Evolutionary conservation across 805 yeast genomes (phyloP), one percentile per base, ranked within the genome.

Genomic region (Wickerhamiella cacticola): DNA sequence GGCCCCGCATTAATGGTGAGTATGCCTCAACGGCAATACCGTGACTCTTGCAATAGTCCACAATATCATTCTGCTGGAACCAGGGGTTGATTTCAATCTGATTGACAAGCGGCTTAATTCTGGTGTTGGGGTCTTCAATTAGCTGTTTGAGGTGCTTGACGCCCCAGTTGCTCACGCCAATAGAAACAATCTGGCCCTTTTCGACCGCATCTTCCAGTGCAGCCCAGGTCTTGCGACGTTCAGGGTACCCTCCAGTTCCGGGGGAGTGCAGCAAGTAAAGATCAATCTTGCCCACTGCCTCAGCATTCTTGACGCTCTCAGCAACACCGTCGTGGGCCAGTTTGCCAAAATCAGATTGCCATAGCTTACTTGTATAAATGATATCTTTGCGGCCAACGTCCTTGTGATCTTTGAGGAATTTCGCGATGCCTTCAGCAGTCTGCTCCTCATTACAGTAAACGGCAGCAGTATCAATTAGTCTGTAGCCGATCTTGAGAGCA

Each of bases 21-120:
- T 74, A 87, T 0, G 94, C 88, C 60, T 82, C 85, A 9, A 80
- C 74, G 5, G 69, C 64, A 35, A 87, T 73, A 40, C 70, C 76
- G 49, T 79, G 63, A 13, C 68, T 58, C 26, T 69, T 67, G 59
- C 82, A 78, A 63, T 67, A 81, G 47, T 77, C 73, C 19, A 81
- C 76, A 49, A 85, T 68, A 45, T 79, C 78, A 47, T 70, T 65
- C 56, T 82, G 64, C 66, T 80, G 83, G 57, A 80, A 68, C 88
- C 92, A 83, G 18, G 92, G 95, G 51, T 85, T 83, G 45, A 84
- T 71, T 63, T 84, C 95, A 58, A 85, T 75, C 61, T 86, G 94
- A 62, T 85, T 80, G 36, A 82, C 80, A 0, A 79, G 84, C 0
- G 95, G 88, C 52, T 70, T 70, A 52, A 73, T 58, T 46, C 63